A percentile compares a stretch with the other conserved stretches of the same genome.
These are phyloP conservation scores for Cyphellophora europaea DNA, from an alignment of 2,329 filamentous ascomycete genomes.

Conservation along the genomic window DNA sequence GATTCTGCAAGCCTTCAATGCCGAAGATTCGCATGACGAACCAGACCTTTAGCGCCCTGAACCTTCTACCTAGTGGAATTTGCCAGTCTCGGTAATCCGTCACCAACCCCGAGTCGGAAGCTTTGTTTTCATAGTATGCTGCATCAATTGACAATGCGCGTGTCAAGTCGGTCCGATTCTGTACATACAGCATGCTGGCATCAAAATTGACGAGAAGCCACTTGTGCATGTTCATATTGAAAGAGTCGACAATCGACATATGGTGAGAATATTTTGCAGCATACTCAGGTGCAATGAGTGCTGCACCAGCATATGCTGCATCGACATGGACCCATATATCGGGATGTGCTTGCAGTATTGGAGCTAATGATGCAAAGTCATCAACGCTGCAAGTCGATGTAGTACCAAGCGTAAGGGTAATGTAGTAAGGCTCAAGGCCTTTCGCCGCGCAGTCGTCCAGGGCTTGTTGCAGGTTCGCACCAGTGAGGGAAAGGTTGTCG, in stretches of 20 bases:
- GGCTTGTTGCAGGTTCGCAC: conserved; percentile 48
- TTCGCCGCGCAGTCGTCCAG: conserved; percentile 57
- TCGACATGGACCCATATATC: conserved; percentile 87
- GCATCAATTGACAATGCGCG: conserved; percentile 70
- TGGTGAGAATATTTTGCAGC: conserved; percentile 38
- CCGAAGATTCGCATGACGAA: conserved; percentile 84
- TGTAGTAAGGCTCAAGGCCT: conserved; percentile 74
- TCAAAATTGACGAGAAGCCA: conserved; percentile 96
- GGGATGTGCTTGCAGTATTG: conserved; percentile 34
- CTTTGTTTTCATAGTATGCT: conserved; percentile 72
- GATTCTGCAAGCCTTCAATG: conserved; percentile 61
- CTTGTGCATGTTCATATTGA: conserved; percentile 96
- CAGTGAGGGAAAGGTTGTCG: conserved; percentile 63
- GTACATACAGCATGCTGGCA: conserved; percentile 69
- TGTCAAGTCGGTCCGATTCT: conserved; percentile 65
- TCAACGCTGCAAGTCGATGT: conserved; percentile 85
- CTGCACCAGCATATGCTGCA: conserved; percentile 82
- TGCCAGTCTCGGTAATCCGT: conserved; percentile 98
- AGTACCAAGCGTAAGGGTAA: conserved; percentile 75
- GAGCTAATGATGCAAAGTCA: conserved; percentile 60
- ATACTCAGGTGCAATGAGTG: conserved; percentile 73
- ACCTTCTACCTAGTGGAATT: conserved; percentile 81
- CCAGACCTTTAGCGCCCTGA: conserved; percentile 88
- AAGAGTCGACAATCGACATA: conserved; percentile 60
- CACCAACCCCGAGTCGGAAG: conserved; percentile 71